phyloP scores from a whole-genome alignment of 805 yeast species.

The Osmozyma mogii region DNA sequence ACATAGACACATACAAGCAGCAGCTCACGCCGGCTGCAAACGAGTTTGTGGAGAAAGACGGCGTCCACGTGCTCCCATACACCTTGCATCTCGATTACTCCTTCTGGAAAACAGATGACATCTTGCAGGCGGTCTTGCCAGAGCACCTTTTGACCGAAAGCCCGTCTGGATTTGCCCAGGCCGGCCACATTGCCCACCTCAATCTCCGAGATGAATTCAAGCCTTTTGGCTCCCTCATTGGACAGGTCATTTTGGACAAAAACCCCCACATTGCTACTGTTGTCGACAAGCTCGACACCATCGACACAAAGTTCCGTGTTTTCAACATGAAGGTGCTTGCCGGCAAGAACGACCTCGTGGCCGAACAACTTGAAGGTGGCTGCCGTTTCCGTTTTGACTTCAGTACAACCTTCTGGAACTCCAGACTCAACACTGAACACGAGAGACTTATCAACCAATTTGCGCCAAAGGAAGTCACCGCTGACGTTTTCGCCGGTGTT shows the following conservation, averaged over 20 bases:
- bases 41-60: slow-evolving; percentile 38
- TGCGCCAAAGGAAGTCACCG: slow-evolving; percentile 63
- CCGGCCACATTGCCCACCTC: slow-evolving; percentile 94
- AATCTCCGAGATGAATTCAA: slow-evolving; percentile 78
- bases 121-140: slow-evolving; percentile 71
- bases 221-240: slow-evolving; percentile 74
- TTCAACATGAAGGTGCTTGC: slow-evolving; percentile 92
- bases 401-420: slow-evolving; percentile 94
- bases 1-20: slow-evolving; percentile 22
- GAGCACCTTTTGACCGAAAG: slow-evolving; percentile 57
- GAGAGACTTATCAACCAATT: slow-evolving; percentile 64
- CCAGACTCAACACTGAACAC: slow-evolving; percentile 90
- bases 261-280: slow-evolving; percentile 77
- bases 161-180: slow-evolving; percentile 87
- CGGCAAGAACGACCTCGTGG: slow-evolving; percentile 67
- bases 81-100: slow-evolving; percentile 54
- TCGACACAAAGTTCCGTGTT: slow-evolving; percentile 83
- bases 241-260: slow-evolving; percentile 85
- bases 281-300: slow-evolving; percentile 83
- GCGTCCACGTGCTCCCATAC: slow-evolving; percentile 45
- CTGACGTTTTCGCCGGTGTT: slow-evolving; percentile 97
- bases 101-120: slow-evolving; percentile 88
- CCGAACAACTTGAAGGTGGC: slow-evolving; percentile 80
- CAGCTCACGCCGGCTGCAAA: slow-evolving; percentile 37
- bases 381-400: slow-evolving; percentile 86